A percentile compares a stretch with the other conserved stretches of the same genome.
Conservation (phyloP, 2,329 filamentous ascomycete genomes). For the Exutisphaerella laricina region DNA sequence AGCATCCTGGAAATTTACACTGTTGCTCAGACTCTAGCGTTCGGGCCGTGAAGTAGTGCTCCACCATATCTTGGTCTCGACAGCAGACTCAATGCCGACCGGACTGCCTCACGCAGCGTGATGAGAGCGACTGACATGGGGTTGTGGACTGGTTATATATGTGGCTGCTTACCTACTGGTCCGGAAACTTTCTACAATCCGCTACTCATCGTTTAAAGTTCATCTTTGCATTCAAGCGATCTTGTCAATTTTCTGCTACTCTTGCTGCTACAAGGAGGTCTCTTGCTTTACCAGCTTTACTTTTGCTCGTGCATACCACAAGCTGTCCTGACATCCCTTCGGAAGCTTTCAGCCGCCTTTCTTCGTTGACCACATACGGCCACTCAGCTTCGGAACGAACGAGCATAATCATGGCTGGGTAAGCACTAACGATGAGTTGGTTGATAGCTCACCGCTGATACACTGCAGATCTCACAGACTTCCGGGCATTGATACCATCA, state of each 20-base stretch:
- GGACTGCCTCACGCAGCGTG: conserved; percentile 8
- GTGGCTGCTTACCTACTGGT: conserved; percentile 7
- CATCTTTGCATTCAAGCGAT: conserved; percentile 12
- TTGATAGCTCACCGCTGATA: background rate
- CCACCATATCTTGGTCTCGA: conserved; percentile 16
- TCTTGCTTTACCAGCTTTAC: conserved; percentile 4
- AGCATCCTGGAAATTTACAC: conserved; percentile 16
- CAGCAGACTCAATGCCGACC: conserved; percentile 15
- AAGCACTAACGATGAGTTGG: background rate
- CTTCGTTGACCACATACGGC: too few species aligned
- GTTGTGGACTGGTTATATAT: conserved; percentile 15
- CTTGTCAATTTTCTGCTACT: conserved; percentile 12
- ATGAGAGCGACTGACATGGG: conserved; percentile 14
- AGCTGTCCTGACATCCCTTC: conserved; percentile 3
- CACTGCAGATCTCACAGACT: background rate
- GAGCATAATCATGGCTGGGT: background rate
- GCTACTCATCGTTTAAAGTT: conserved; percentile 12
- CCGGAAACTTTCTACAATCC: conserved; percentile 8
- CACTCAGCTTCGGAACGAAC: too few species aligned
- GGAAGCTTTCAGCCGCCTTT: too few species aligned
- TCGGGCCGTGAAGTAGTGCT: conserved; percentile 18
- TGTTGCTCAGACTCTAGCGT: conserved; percentile 20
- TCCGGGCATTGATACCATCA: background rate
- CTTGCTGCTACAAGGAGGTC: too few species aligned
- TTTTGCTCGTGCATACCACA: conserved; percentile 4